Conservation (phyloP, 805 yeast species). For the Lachancea kluyveri region DNA sequence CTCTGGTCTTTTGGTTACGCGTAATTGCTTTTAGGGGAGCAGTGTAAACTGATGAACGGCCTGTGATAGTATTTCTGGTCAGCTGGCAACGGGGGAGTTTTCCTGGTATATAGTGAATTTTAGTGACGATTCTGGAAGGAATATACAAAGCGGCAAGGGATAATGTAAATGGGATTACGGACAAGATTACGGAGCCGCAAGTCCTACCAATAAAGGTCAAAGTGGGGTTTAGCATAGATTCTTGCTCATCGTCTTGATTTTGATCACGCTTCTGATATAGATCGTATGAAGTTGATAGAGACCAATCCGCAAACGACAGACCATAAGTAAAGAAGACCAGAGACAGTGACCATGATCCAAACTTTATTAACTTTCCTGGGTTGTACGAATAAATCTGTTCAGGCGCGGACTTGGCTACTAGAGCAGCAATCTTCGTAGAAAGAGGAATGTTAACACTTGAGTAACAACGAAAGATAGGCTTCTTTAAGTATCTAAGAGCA, state of each 20-base stretch:
- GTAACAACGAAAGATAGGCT: too few relatives aligned
- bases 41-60: slow-evolving; percentile 12
- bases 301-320: slow-evolving; percentile 24
- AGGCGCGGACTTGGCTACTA: slow-evolving; percentile 17
- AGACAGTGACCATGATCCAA: slow-evolving; percentile 20
- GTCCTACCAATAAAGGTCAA: slow-evolving; percentile 16
- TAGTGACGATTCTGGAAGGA: slow-evolving; percentile 25
- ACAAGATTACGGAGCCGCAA: slow-evolving; percentile 20
- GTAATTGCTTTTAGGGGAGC: slow-evolving; percentile 14
- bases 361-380: slow-evolving; percentile 12
- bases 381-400: slow-evolving; percentile 19
- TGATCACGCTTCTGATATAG: slow-evolving; percentile 4
- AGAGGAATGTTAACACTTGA: too few relatives aligned
- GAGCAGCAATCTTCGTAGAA: slow-evolving; percentile 15
- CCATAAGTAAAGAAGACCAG: slow-evolving; percentile 25
- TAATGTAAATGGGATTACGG: slow-evolving; percentile 24
- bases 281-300: slow-evolving; percentile 17
- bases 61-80: slow-evolving; percentile 19
- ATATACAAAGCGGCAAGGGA: slow-evolving; percentile 19
- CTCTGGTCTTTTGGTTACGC: slow-evolving; percentile 15
- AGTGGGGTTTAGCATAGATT: slow-evolving; percentile 7
- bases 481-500: too few relatives aligned
- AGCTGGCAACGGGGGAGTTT: slow-evolving; percentile 17
- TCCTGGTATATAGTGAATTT: slow-evolving; percentile 22
- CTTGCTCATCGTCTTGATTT: neutral